Evolutionary conservation across 768 basidiomycete genomes (phyloP).

Genomic region (Lepiota brunneoincarnata): DNA sequence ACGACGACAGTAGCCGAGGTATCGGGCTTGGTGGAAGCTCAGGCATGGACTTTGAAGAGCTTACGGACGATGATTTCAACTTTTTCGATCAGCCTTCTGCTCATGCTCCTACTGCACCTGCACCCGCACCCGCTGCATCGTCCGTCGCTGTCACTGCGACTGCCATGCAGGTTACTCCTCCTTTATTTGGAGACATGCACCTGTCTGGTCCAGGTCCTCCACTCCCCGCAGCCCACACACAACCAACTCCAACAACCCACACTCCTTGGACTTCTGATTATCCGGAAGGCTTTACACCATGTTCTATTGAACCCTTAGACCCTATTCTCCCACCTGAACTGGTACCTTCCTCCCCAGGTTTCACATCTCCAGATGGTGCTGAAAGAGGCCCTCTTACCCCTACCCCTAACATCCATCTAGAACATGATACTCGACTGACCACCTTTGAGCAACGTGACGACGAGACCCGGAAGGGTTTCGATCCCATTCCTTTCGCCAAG

Average conservation of each 20-base stretch:
- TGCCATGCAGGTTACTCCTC: constrained; percentile 6
- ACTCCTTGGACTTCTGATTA: constrained; percentile 4
- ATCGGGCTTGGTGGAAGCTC: constrained; percentile 24
- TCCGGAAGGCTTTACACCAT: constrained; percentile 29
- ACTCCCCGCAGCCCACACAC: constrained; percentile 10
- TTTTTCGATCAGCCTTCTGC: constrained; percentile 71
- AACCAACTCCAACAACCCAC: constrained; percentile 7
- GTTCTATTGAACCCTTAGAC: constrained; percentile 22
- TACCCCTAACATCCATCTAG: constrained; percentile 54
- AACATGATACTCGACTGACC: constrained; percentile 17
- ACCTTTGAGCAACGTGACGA: constrained; percentile 19
- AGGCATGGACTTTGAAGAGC: constrained; percentile 55
- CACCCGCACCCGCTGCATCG: constrained; percentile 8
- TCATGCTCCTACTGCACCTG: constrained; percentile 8
- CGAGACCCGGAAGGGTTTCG: constrained; percentile 36
- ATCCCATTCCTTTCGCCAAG: constrained; percentile 71
- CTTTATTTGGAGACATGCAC: constrained; percentile 23
- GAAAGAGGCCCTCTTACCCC: constrained; percentile 46
- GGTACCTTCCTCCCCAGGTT: constrained; percentile 49
- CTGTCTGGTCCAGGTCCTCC: constrained; percentile 19
- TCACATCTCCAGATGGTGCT: constrained; percentile 44
- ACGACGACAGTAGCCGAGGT: constrained; percentile 31
- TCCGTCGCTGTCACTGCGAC: background rate
- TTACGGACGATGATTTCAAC: constrained; percentile 88
- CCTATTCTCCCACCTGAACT: constrained; percentile 34